Percentiles rank a stretch among this genome's conserved stretches.
Conservation (phyloP, 2,329 filamentous ascomycete species). For the Botryotinia narcissicola region DNA sequence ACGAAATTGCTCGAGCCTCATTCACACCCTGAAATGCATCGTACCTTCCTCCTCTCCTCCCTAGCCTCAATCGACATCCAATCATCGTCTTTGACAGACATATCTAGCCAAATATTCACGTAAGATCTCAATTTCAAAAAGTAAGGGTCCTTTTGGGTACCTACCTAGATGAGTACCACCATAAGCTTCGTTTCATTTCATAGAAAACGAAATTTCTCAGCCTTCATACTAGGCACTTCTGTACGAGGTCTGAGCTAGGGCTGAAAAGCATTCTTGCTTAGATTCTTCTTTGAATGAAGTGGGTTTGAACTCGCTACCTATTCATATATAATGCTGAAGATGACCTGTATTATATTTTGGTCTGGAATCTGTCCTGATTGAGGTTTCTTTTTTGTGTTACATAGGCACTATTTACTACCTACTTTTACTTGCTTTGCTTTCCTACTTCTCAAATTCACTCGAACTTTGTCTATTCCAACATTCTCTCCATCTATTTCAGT, state of each 20-base stretch:
- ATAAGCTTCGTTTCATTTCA: neutral
- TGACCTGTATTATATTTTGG: neutral
- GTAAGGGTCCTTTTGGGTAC: neutral
- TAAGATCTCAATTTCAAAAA: neutral
- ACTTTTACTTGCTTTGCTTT: neutral
- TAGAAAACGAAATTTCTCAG: neutral
- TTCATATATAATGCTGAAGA: neutral
- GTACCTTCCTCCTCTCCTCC: neutral
- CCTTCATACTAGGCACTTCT: neutral
- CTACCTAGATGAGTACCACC: neutral
- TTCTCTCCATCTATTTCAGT: neutral
- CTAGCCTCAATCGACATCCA: neutral
- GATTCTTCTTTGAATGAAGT: neutral
- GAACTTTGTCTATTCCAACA: neutral
- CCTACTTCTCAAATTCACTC: neutral
- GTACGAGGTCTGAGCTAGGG: neutral
- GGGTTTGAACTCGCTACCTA: neutral
- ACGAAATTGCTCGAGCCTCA: slow-evolving; percentile 12
- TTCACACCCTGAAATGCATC: neutral
- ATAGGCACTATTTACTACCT: neutral
- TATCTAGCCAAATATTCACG: neutral
- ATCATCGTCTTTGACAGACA: neutral
- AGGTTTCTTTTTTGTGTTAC: neutral
- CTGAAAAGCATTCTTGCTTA: neutral
- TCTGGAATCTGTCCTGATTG: neutral